phyloP scores from a whole-genome alignment of 495 filamentous ascomycete genomes.

The Cladorrhinum samala region DNA sequence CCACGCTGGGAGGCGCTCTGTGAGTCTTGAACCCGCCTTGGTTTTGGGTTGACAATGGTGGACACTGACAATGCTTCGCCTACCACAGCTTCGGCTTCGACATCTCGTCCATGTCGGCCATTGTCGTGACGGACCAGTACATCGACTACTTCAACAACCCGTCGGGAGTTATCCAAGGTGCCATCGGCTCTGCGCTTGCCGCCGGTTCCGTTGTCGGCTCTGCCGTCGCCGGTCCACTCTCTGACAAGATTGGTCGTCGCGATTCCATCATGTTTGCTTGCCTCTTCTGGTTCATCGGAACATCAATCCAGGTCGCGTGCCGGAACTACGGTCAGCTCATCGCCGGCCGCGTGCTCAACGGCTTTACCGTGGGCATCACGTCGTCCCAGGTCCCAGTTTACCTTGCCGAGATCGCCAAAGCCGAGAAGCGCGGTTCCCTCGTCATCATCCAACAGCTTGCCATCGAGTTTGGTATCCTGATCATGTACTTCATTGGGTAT shows the following conservation, averaged over 20 bases:
- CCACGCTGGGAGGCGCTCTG: constrained; percentile 56
- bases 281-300: constrained; percentile 64
- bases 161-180: constrained; percentile 56
- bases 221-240: constrained; percentile 24
- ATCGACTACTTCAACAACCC: constrained; percentile 61
- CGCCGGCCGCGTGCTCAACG: constrained; percentile 65
- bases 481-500: constrained; percentile 41
- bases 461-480: constrained; percentile 63
- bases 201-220: constrained; percentile 17
- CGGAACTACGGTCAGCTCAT: constrained; percentile 58
- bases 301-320: constrained; percentile 58
- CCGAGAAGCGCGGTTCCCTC: constrained; percentile 60
- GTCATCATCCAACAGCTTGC: constrained; percentile 72
- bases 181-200: constrained; percentile 46
- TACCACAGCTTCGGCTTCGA: constrained; percentile 50
- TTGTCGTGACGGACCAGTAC: constrained; percentile 65
- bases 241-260: constrained; percentile 60
- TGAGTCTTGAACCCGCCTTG: constrained; percentile 15
- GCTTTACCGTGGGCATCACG: constrained; percentile 67
- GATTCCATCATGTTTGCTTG: constrained; percentile 60
- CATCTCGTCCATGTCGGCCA: constrained; percentile 42
- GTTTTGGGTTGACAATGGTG: too few relatives aligned
- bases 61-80: too few relatives aligned
- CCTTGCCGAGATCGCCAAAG: constrained; percentile 64
- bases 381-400: constrained; percentile 80